phyloP scores from a whole-genome alignment of 2,329 filamentous ascomycete species.

The Emydomyces testavorans region DNA sequence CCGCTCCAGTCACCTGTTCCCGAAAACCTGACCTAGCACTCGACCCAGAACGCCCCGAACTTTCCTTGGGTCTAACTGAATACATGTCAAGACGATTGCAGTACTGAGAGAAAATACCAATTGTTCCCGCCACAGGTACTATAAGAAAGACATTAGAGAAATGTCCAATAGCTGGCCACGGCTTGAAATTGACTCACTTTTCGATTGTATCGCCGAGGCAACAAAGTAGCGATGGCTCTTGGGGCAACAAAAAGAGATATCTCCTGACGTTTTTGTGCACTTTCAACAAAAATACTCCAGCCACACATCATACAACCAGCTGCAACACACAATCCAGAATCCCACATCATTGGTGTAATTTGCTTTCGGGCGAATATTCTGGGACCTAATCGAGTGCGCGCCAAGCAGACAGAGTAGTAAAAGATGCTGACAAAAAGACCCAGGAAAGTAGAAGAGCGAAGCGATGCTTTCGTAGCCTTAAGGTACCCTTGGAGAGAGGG shows the following conservation, averaged over 20 bases:
- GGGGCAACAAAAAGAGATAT: constrained; percentile 72
- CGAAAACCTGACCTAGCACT: constrained; percentile 44
- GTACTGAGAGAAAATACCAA: constrained; percentile 55
- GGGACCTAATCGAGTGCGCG: constrained; percentile 62
- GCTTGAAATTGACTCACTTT: constrained; percentile 26
- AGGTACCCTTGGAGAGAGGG: constrained; percentile 37
- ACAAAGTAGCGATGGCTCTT: constrained; percentile 59
- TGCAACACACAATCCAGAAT: constrained; percentile 54
- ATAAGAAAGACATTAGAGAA: constrained; percentile 19
- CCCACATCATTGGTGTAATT: constrained; percentile 46
- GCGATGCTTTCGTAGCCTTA: constrained; percentile 47
- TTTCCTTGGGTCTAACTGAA: constrained; percentile 49
- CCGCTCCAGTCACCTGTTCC: background rate
- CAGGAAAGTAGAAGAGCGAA: constrained; percentile 64
- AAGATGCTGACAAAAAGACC: constrained; percentile 66
- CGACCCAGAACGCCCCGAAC: constrained; percentile 59
- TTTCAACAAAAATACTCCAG: constrained; percentile 69
- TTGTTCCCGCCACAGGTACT: constrained; percentile 57
- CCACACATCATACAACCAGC: constrained; percentile 65
- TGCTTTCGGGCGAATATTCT: constrained; percentile 48
- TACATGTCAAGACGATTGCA: constrained; percentile 58
- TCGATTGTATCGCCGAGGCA: constrained; percentile 57
- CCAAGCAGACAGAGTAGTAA: constrained; percentile 74
- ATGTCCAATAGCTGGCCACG: constrained; percentile 4
- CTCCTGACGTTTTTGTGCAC: constrained; percentile 53